These are phyloP conservation scores for Clonostachys sp. DNA, from an alignment of 2,329 filamentous ascomycete genomes.

Conservation along the genomic window DNA sequence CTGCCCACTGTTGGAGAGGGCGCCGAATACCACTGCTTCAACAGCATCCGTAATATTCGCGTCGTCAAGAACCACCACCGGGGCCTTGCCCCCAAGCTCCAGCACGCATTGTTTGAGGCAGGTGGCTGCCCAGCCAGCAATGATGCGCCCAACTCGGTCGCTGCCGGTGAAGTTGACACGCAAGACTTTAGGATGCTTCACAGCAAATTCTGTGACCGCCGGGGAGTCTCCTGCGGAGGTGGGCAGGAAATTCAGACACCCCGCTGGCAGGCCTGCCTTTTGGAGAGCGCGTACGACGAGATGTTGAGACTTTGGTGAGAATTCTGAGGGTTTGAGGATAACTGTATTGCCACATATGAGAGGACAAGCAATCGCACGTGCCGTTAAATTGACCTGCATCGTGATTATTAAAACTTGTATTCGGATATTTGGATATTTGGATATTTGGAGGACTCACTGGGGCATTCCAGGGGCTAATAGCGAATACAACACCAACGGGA, in stretches of 20 bases:
- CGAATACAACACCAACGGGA: constrained; percentile 64
- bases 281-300: constrained; percentile 49
- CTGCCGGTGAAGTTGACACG: constrained; percentile 71
- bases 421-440: too few species aligned
- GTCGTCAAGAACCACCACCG: constrained; percentile 62
- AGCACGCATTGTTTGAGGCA: constrained; percentile 64
- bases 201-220: constrained; percentile 54
- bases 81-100: constrained; percentile 68
- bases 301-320: constrained; percentile 52
- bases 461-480: constrained; percentile 60
- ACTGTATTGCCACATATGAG: constrained; percentile 53
- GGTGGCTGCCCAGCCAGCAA: constrained; percentile 58
- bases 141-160: constrained; percentile 58
- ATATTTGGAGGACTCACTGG: constrained; percentile 18
- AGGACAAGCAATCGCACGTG: constrained; percentile 37
- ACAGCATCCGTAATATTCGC: constrained; percentile 61
- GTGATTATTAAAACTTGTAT: neutral
- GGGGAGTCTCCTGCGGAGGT: constrained; percentile 53
- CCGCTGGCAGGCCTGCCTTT: constrained; percentile 62
- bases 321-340: constrained; percentile 58
- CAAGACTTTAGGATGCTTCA: constrained; percentile 55
- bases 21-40: constrained; percentile 49
- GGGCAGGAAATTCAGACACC: constrained; percentile 60
- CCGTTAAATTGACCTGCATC: constrained; percentile 28
- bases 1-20: constrained; percentile 51